Percentiles rank a stretch among this genome's conserved stretches.
Conservation (phyloP, 192 early-diverging fungal genomes). For the Coemansia sp. region DNA sequence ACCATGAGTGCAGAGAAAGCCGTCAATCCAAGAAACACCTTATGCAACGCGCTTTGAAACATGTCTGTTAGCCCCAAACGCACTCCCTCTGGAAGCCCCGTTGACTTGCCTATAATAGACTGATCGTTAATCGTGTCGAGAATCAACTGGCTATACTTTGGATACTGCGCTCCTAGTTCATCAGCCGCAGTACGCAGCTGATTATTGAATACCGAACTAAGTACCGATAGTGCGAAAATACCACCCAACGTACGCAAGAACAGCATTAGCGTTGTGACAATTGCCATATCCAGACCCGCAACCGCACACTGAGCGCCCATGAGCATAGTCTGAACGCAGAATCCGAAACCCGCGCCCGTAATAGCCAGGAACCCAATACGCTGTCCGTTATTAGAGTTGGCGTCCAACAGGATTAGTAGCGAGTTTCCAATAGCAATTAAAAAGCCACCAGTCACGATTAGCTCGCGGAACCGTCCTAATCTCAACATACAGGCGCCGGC, state of each 20-base stretch:
- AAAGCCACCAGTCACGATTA: slow-evolving; percentile 67
- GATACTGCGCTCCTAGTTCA: slow-evolving; percentile 35
- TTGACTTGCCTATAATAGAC: slow-evolving; percentile 33
- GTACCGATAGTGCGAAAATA: slow-evolving; percentile 63
- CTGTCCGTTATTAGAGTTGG: slow-evolving; percentile 54
- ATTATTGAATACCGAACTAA: slow-evolving; percentile 67
- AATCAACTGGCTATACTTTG: slow-evolving; percentile 49
- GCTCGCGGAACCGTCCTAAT: slow-evolving; percentile 63
- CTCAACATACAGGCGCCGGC: slow-evolving; percentile 65
- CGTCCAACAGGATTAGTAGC: slow-evolving; percentile 64
- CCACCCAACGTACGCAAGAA: slow-evolving; percentile 73
- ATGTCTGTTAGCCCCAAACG: slow-evolving; percentile 49
- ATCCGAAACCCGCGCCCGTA: slow-evolving; percentile 76
- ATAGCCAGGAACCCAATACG: slow-evolving; percentile 71
- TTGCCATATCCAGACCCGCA: slow-evolving; percentile 62
- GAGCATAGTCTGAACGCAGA: slow-evolving; percentile 74
- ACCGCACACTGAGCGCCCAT: slow-evolving; percentile 76
- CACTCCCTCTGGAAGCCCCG: slow-evolving; percentile 45
- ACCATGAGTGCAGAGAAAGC: slow-evolving; percentile 60
- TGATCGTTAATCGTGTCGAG: slow-evolving; percentile 57
- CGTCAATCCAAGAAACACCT: slow-evolving; percentile 60
- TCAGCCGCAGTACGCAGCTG: slow-evolving; percentile 43
- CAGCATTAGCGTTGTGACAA: slow-evolving; percentile 65
- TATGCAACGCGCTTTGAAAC: slow-evolving; percentile 61
- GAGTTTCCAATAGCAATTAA: slow-evolving; percentile 69